Evolutionary conservation across 495 filamentous ascomycete species (phyloP).

Genomic region (Elaphomyces granulatus): DNA sequence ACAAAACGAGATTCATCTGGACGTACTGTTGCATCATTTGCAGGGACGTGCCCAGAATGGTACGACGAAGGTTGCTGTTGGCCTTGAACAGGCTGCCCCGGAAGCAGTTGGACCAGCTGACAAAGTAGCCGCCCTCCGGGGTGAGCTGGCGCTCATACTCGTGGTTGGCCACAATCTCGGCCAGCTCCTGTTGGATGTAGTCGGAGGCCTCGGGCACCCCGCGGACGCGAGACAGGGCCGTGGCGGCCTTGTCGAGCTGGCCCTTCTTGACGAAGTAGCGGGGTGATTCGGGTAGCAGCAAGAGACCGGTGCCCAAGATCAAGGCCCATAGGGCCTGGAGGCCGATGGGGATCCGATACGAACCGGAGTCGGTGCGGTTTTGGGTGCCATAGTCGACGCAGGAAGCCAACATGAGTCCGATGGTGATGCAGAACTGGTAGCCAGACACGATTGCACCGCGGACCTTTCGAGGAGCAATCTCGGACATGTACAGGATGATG

Average conservation of each 20-base stretch:
- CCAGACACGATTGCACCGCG: slow-evolving; percentile 54
- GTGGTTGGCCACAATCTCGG: slow-evolving; percentile 64
- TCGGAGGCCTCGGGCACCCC: slow-evolving; percentile 41
- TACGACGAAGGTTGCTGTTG: slow-evolving; percentile 55
- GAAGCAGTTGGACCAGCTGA: slow-evolving; percentile 54
- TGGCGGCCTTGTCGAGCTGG: slow-evolving; percentile 17
- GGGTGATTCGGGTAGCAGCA: slow-evolving; percentile 64
- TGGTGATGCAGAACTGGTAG: slow-evolving; percentile 60
- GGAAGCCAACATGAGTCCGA: slow-evolving; percentile 57
- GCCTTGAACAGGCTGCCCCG: slow-evolving; percentile 44
- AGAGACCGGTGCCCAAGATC: slow-evolving; percentile 47
- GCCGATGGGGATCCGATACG: slow-evolving; percentile 58
- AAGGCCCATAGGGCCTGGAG: slow-evolving; percentile 55
- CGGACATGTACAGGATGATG: slow-evolving; percentile 62
- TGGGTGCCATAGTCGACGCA: slow-evolving; percentile 58
- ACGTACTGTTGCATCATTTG: slow-evolving; percentile 66
- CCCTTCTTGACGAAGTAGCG: slow-evolving; percentile 44
- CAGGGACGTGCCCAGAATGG: slow-evolving; percentile 57
- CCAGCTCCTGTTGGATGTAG: slow-evolving; percentile 50
- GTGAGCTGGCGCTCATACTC: slow-evolving; percentile 51
- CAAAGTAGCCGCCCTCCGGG: slow-evolving; percentile 43
- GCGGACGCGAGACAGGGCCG: slow-evolving; percentile 28
- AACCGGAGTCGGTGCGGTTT: slow-evolving; percentile 42
- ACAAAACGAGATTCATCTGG: no score
- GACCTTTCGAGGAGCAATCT: slow-evolving; percentile 47